Conservation (phyloP, 1,284 basidiomycete species). For the Grifola frondosa region DNA sequence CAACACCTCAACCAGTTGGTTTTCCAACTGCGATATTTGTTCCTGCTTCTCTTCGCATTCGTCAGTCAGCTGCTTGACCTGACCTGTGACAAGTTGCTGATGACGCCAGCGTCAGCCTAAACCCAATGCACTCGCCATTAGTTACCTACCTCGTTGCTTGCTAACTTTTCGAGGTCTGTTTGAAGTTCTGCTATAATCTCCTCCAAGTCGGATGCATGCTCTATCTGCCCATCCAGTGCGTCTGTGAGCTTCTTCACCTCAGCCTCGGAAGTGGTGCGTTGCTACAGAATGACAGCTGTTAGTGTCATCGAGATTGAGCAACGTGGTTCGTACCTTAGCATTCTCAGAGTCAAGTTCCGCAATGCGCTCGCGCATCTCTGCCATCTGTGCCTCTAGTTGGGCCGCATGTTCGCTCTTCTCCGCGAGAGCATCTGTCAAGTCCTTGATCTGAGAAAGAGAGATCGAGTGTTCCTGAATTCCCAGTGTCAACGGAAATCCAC, state of each 20-base stretch:
- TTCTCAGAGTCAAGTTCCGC: conserved; percentile 7
- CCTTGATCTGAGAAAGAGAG: conserved; percentile 11
- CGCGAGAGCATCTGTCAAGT: conserved; percentile 17
- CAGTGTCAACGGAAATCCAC: not conserved
- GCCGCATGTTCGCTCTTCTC: conserved; percentile 18
- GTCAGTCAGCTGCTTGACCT: conserved; percentile 8
- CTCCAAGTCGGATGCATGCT: conserved; percentile 17
- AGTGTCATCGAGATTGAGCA: not conserved
- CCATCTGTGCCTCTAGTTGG: conserved; percentile 12
- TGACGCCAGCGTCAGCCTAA: too few species aligned
- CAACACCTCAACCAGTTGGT: conserved; percentile 16
- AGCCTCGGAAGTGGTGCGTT: conserved; percentile 2
- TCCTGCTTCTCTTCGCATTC: conserved; percentile 15
- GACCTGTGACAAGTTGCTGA: too few species aligned
- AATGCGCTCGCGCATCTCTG: conserved; percentile 11
- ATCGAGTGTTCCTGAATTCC: conserved; percentile 4
- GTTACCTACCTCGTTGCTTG: too few species aligned
- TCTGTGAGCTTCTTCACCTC: conserved; percentile 9
- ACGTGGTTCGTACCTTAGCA: conserved; percentile 2
- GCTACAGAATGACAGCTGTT: not conserved
- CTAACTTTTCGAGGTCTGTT: too few species aligned
- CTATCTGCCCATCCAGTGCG: conserved; percentile 11
- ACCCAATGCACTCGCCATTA: too few species aligned
- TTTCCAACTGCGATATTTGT: conserved; percentile 16
- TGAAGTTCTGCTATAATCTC: conserved; percentile 16